Base-by-base conservation (phyloP, 495 filamentous ascomycete species). In the Aspergillus baeticus region DNA sequence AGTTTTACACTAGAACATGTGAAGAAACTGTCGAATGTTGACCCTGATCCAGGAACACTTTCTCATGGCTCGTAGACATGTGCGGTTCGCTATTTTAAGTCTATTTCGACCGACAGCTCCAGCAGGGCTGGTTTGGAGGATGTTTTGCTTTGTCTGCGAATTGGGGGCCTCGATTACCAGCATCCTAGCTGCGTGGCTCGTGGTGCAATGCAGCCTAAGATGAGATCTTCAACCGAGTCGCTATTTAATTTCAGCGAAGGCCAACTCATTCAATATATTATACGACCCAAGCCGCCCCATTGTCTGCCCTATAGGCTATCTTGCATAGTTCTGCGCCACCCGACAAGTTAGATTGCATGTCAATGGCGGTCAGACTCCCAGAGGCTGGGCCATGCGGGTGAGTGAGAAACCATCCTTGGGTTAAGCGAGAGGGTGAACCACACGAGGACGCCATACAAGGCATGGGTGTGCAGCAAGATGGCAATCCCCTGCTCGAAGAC, bases 201-300 rank as follows among this genome's bases (percentile, higher is more conserved):
- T 37, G 46, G 17, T 26, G 47, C 7, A 38, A 50, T 50, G 34
- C 47, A 38, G 34, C 34, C 31, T 36, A 49, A 49, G 29, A 49
- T 35, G 44, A 41, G 33, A n/a, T 34, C 21, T 17, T 13, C 5
- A n/a, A 17, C 26, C 33, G n/a, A 6, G 29, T 34, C 44, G 44
- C 7, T 13, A 33, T 47, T 33, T 47, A 29, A 26, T 29, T 29
- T 21, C 13, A 45, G 42, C 14, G 21, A 29, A 45, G 42, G 21
- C 26, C 18, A 44, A 42, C 20, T 20, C 7, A 15, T 6, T 18
- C 38, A 43, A 43, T 15, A 6, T 26, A 23, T 14, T n/a, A 10
- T 31, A 10, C 6, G 18, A 14, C 15, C 6, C 42, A 21, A 29
- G 21, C 21, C 29, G 42, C 22, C 6, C 14, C 41, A 18, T 43